Percentiles rank a stretch among this genome's conserved stretches.
Conservation (phyloP, 495 filamentous ascomycete genomes). For the Xylaria intraflava region DNA sequence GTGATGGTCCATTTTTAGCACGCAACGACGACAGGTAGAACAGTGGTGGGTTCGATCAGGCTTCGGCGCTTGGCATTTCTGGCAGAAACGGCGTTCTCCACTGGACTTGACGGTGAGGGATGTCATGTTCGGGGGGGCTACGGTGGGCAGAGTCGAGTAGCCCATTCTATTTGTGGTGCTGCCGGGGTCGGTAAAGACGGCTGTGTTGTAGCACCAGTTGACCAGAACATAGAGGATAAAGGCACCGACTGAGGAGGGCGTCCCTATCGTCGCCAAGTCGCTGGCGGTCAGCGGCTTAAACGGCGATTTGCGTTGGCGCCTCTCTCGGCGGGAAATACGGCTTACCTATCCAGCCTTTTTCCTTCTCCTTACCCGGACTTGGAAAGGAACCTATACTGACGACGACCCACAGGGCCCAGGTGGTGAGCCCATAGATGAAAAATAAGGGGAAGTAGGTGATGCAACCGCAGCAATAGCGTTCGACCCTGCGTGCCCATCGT, state of each 20-base stretch:
- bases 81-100: constrained; percentile 82
- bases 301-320: too few species aligned
- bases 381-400: constrained; percentile 59
- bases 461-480: constrained; percentile 75
- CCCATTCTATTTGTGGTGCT: constrained; percentile 47
- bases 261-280: constrained; percentile 28
- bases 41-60: constrained; percentile 97
- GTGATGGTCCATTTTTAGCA: constrained; percentile 99
- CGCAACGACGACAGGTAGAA: constrained; percentile 83
- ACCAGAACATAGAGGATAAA: constrained; percentile 68
- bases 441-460: constrained; percentile 79
- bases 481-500: constrained; percentile 66
- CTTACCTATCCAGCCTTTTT: constrained; percentile 58
- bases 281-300: neutral
- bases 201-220: constrained; percentile 81
- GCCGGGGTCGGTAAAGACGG: constrained; percentile 88
- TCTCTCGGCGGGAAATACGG: neutral
- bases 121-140: constrained; percentile 47
- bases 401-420: constrained; percentile 87
- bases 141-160: constrained; percentile 47
- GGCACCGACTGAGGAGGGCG: constrained; percentile 48
- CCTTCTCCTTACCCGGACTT: constrained; percentile 36
- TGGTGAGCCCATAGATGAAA: constrained; percentile 84
- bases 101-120: constrained; percentile 87
- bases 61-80: constrained; percentile 91